Evolutionary conservation across 345 rosid species (phyloP), one percentile per base, ranked within the genome.

Genomic region (Cardamine chenopodiifolia): DNA sequence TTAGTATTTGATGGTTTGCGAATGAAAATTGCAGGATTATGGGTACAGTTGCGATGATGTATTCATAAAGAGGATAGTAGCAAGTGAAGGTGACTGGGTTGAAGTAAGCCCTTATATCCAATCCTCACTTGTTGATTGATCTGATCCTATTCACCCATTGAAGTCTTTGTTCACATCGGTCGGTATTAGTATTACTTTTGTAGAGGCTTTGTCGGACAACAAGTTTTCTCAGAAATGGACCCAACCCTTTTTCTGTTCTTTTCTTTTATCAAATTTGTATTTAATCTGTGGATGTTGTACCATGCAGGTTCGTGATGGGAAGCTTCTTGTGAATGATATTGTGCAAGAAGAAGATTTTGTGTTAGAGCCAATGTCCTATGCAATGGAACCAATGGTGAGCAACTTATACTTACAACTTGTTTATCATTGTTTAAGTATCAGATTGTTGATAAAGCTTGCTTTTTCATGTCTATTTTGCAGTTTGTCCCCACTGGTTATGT

Each of bases 61-160:
- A 11, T 89, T 82, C 80, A 88, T 94, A 15, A 94, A 94, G 77
- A 91, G 98, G 80, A 82, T 94, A 40, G 98, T 94, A 63, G 98
- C 98, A 31, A 91, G 82, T 80, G 95, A 86, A 67, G 95, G 97
- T 58, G 98, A 94, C 70, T 75, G 65, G 81, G 97, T 94, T 60
- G 87, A 91, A 79, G 98, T 94, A 86, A 87, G 91, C 78, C 49
- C 70, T 73, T 76, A 65, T 76, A 66, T 78, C 72, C 76, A 60
- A 63, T 71, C 59, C 40, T 35, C 80, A 76, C 60, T 76, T 76
- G 70, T 75, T 80, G 80, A 62, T 64, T 77, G 80, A 71, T 82
- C 68, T 77, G 77, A 65, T 81, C 68, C 25, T 66, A 18, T 61
- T 76, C 64, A 49, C 3, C 61, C 45, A 54, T 53, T 39, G 31